Evolutionary conservation across 2,329 filamentous ascomycete species (phyloP).

Genomic region (Leptographium procerum): DNA sequence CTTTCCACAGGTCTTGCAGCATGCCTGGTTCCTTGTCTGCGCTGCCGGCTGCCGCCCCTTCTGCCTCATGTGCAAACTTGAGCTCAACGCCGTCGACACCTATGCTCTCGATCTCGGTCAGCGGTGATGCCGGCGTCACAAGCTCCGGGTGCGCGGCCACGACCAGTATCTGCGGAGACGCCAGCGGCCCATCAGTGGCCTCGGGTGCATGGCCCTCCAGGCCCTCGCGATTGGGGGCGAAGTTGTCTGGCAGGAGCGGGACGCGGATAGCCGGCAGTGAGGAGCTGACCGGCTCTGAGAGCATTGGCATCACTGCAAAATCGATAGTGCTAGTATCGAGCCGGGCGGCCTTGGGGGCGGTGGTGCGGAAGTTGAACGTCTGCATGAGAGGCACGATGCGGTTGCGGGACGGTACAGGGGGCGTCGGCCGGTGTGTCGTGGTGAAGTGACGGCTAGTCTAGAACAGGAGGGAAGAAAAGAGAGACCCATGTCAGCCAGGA

Average conservation of each 20-base stretch:
- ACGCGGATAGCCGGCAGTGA: conserved; percentile 36
- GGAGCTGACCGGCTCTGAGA: conserved; percentile 15
- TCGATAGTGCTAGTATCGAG: conserved; percentile 32
- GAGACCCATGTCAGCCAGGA: no score
- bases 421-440: conserved; percentile 36
- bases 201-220: conserved; percentile 31
- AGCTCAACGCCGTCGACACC: conserved; percentile 44
- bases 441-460: conserved; percentile 26
- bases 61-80: conserved; percentile 35
- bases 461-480: background rate
- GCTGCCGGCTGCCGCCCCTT: conserved; percentile 1
- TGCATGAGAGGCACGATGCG: conserved; percentile 50
- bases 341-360: conserved; percentile 26
- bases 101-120: conserved; percentile 49
- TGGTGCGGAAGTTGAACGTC: conserved; percentile 49
- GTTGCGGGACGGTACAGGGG: conserved; percentile 28
- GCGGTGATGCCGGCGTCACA: conserved; percentile 34
- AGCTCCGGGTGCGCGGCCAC: conserved; percentile 44
- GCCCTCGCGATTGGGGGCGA: conserved; percentile 30
- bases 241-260: conserved; percentile 50
- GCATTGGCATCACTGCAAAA: conserved; percentile 39
- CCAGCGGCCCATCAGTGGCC: conserved; percentile 28
- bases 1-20: conserved; percentile 43
- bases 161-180: conserved; percentile 36
- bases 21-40: conserved; percentile 28